Evolutionary conservation across 495 filamentous ascomycete species (phyloP).

Genomic region (Aspergillus egyptiacus): DNA sequence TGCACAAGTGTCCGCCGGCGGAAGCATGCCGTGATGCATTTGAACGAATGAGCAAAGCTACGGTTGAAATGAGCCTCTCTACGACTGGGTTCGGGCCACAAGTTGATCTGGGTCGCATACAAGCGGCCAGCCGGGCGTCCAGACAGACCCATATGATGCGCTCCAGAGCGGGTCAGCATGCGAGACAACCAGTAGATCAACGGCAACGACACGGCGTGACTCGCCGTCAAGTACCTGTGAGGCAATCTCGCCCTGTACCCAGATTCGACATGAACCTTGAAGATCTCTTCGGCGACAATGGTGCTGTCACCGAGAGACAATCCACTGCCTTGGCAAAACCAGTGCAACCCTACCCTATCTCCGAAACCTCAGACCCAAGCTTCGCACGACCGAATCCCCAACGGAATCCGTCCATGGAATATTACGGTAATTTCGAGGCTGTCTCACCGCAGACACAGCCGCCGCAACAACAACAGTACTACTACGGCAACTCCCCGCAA

Average conservation of each 20-base stretch:
- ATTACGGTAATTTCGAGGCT: slow-evolving; percentile 34
- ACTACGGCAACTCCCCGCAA: slow-evolving; percentile 37
- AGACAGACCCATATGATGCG: slow-evolving; percentile 18
- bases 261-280: slow-evolving; percentile 62
- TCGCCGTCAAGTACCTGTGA: slow-evolving; percentile 25
- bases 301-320: slow-evolving; percentile 24
- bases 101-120: slow-evolving; percentile 29
- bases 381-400: slow-evolving; percentile 26
- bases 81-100: slow-evolving; percentile 72
- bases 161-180: slow-evolving; percentile 18
- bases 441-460: slow-evolving; percentile 28
- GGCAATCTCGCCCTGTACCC: slow-evolving; percentile 39
- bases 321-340: slow-evolving; percentile 10
- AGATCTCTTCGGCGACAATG: slow-evolving; percentile 40
- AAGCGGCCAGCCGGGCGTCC: slow-evolving; percentile 7
- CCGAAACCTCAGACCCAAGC: slow-evolving; percentile 25
- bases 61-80: slow-evolving; percentile 81
- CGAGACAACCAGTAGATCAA: slow-evolving; percentile 20
- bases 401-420: slow-evolving; percentile 36
- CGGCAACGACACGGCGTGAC: slow-evolving; percentile 23
- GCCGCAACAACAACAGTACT: slow-evolving; percentile 34
- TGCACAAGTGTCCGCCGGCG: slow-evolving; percentile 72
- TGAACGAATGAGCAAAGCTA: slow-evolving; percentile 90
- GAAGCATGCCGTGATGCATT: slow-evolving; percentile 90
- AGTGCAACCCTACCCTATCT: slow-evolving; percentile 20